Base-by-base conservation (phyloP, 2,329 filamentous ascomycete species). In the Aureobasidium sp. region DNA sequence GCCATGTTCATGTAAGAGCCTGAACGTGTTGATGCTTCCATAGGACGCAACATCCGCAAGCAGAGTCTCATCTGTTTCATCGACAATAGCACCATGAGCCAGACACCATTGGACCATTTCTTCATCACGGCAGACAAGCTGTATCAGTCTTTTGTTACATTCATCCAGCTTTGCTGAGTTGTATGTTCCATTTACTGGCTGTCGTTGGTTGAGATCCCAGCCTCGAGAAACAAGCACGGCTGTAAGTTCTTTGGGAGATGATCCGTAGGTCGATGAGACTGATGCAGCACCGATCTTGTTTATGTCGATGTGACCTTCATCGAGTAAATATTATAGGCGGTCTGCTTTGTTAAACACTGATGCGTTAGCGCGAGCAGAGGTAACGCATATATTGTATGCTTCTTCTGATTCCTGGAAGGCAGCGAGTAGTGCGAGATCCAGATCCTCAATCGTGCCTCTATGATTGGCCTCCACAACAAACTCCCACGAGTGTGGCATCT, bases 31-130 rank as follows among this genome's bases (percentile, higher is more conserved):
- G 25, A 23, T 42, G 25, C 53, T 56, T 29, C 53, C 53, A 25
- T 29, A 56, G 1, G 53, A 56, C 2, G 53, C 53, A 29, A 56
- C 53, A 56, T 56, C 53, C 29, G 53, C 53, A n/a, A 56, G 53
- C 25, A 56, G 20, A 18, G 38, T 43, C 16, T 56, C 38, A 29
- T 56, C 53, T 29, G 53, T 29, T 13, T 56, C 23, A n/a, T 56
- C 53, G 20, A 56, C 38, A 25, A 42, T 20, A 3, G 53, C 38
- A 11, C 36, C 53, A 29, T 56, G 20, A 7, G n/a, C 38, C 23
- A 56, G 25, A 15, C 53, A 56, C 25, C 53, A 56, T 4, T 15
- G 53, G 8, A 56, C 53, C 53, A 56, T 56, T 18, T 55, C 36
- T 15, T 55, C 53, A 27, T 55, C 53, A 27, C 53, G 33, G 16